phyloP scores from a whole-genome alignment of 2,329 filamentous ascomycete genomes.

The Xylariaceae sp. region DNA sequence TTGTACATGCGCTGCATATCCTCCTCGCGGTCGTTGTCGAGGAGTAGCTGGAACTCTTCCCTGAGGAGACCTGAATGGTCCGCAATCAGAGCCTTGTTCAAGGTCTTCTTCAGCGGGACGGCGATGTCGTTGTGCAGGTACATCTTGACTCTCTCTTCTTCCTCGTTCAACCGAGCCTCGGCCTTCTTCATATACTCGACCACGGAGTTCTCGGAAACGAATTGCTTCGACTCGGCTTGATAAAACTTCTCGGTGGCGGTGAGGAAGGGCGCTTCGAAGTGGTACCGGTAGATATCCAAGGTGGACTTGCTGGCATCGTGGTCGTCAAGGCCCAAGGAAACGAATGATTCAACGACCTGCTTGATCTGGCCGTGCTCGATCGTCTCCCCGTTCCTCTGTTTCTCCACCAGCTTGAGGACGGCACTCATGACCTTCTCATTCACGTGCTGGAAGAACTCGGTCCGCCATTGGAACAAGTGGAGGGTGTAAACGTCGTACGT shows the following conservation, averaged over 20 bases:
- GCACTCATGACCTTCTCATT: constrained; percentile 89
- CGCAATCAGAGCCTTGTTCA: constrained; percentile 81
- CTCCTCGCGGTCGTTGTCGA: constrained; percentile 90
- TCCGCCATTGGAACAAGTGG: constrained; percentile 91
- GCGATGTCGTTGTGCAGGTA: constrained; percentile 91
- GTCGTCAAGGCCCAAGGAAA: constrained; percentile 90
- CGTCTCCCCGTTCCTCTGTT: constrained; percentile 93
- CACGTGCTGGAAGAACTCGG: constrained; percentile 79
- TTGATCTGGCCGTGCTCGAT: constrained; percentile 98
- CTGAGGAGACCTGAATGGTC: constrained; percentile 80
- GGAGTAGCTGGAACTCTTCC: constrained; percentile 89
- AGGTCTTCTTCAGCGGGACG: constrained; percentile 73
- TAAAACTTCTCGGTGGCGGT: constrained; percentile 80
- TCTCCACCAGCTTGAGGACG: constrained; percentile 90
- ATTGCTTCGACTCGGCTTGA: constrained; percentile 83
- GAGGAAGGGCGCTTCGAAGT: constrained; percentile 91
- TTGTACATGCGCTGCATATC: constrained; percentile 97
- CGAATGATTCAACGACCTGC: constrained; percentile 91
- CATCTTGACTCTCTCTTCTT: constrained; percentile 86
- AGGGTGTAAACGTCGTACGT: constrained; percentile 97
- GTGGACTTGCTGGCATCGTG: constrained; percentile 89
- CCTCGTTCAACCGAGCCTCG: constrained; percentile 78
- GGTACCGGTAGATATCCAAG: constrained; percentile 84
- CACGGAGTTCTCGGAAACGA: constrained; percentile 92
- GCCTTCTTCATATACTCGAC: constrained; percentile 99